Base-by-base conservation (phyloP, 2,329 filamentous ascomycete genomes). In the Fusarium mangiferae region DNA sequence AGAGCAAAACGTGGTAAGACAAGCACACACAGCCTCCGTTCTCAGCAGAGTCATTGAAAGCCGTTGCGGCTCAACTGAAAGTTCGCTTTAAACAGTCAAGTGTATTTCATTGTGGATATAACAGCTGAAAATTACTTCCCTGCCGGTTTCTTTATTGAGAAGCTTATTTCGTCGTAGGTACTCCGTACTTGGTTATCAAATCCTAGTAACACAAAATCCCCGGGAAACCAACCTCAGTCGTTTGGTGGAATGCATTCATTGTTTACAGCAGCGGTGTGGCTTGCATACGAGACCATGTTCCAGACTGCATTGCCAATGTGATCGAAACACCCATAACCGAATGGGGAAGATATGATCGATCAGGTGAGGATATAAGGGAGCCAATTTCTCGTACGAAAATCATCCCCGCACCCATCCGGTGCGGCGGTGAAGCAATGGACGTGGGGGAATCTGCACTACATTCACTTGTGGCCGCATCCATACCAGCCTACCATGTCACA, bases 371-470 rank as follows among this genome's bases (percentile, higher is more conserved):
- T 26, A 48, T 39, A 36, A 49, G 54, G 59, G 57, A 66, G 69
- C 62, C 59, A 55, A 58, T 60, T 62, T 56, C 52, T 69, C 38
- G 60, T 58, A 74, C 51, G 58, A 51, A 68, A 48, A 55, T 14
- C 51, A 44, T 67, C 67, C 60, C 71, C 71, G 51, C 71, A 72
- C 51, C 38, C 42, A 44, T 68, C 28, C 20, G 35, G 60, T 55
- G 41, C 72, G 57, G 72, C 72, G 72, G 72, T 74, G 72, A 74
- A 74, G 68, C 38, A 48, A 26, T 70, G 48, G 54, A 59, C 68
- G 68, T 70, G 72, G 72, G 68, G 72, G 56, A 51, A 39, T 67
- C 48, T 63, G 44, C 45, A 45, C 39, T 52, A 39, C 46, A 57
- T 65, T 59, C 35, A 49, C 66, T 52, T 35, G 49, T 56, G 68